Evolutionary conservation across 2,329 filamentous ascomycete genomes (phyloP).

Genomic region (Talaromyces verruculosus): DNA sequence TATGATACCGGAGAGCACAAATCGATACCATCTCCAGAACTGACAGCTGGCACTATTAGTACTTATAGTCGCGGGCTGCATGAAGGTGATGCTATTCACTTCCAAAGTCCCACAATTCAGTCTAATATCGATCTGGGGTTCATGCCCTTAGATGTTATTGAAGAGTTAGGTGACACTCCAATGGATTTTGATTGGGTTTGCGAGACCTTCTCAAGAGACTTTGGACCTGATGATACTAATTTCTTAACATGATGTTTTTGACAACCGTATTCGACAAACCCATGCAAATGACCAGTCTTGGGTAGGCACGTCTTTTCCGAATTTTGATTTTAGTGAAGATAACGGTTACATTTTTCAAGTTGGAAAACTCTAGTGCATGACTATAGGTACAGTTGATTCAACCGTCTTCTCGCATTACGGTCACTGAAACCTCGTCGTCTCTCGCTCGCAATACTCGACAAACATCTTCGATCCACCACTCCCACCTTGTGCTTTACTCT

Average conservation of each 20-base stretch:
- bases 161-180: neutral
- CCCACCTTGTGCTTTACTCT: slow-evolving; percentile 28
- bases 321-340: neutral
- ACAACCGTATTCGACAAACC: slow-evolving; percentile 3
- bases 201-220: neutral
- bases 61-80: neutral
- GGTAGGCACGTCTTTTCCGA: neutral
- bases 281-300: neutral
- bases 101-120: neutral
- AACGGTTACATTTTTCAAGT: neutral
- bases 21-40: neutral
- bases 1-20: neutral
- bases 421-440: too few relatives aligned
- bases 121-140: neutral
- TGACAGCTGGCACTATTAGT: neutral
- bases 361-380: neutral
- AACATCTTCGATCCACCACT: slow-evolving; percentile 36
- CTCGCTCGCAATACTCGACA: slow-evolving; percentile 40
- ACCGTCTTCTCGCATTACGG: neutral
- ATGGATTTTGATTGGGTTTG: slow-evolving; percentile 12
- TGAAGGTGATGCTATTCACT: neutral
- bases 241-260: slow-evolving; percentile 7
- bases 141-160: neutral
- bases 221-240: neutral
- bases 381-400: neutral